A percentile compares a stretch with the other conserved stretches of the same genome.
These are phyloP conservation scores for Cyclotella atomus DNA, from an alignment of 108 stramenopile species.

Conservation along the genomic window DNA sequence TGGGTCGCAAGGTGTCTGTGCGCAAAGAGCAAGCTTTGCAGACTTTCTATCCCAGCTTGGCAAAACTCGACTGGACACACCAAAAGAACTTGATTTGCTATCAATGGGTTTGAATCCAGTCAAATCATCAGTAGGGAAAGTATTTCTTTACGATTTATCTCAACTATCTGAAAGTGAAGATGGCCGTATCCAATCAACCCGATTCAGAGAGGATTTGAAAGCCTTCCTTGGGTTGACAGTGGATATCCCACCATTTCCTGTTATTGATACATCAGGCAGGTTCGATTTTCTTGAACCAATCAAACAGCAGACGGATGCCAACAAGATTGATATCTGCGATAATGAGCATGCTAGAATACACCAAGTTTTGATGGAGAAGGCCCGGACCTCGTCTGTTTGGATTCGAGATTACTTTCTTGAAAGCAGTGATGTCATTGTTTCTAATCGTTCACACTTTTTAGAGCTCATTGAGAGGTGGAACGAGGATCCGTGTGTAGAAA, in stretches of 20 bases:
- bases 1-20: slow-evolving; percentile 23
- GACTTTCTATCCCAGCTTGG: slow-evolving; percentile 17
- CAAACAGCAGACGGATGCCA: background rate
- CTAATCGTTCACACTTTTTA: background rate
- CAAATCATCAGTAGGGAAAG: slow-evolving; percentile 18
- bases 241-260: slow-evolving; percentile 17
- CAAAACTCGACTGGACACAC: slow-evolving; percentile 10
- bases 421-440: slow-evolving; percentile 22
- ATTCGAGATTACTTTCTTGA: slow-evolving; percentile 24
- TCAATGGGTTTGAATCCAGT: slow-evolving; percentile 12
- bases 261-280: slow-evolving; percentile 11
- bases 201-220: slow-evolving; percentile 19
- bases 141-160: slow-evolving; percentile 54
- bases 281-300: slow-evolving; percentile 3
- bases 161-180: slow-evolving; percentile 37
- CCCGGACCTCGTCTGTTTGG: slow-evolving; percentile 4
- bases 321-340: slow-evolving; percentile 22
- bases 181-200: background rate
- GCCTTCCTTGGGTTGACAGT: slow-evolving; percentile 20
- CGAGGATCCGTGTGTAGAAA: slow-evolving; percentile 16
- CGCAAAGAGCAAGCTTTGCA: slow-evolving; percentile 19
- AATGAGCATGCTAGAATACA: slow-evolving; percentile 11
- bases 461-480: slow-evolving; percentile 16
- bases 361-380: slow-evolving; percentile 16
- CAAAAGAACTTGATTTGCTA: slow-evolving; percentile 4